Percentiles rank a stretch among this genome's conserved stretches.
Evolutionary conservation across 805 yeast genomes (phyloP).

Genomic region (Nakazawaea molendinolei): DNA sequence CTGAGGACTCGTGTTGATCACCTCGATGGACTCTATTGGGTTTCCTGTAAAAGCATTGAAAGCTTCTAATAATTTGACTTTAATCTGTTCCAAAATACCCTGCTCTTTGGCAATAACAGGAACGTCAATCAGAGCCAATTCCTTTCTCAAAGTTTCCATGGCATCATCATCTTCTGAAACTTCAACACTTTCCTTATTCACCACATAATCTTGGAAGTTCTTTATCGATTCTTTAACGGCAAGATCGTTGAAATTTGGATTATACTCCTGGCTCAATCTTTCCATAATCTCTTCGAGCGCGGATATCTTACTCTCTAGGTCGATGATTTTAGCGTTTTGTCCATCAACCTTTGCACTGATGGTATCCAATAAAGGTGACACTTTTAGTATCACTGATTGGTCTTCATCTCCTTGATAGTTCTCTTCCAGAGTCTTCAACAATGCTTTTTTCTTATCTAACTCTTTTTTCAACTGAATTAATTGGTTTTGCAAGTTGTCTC

Average conservation of each 20-base stretch:
- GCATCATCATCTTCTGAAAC: constrained; percentile 5
- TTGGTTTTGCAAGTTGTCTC: constrained; percentile 16
- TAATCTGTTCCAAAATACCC: too few relatives aligned
- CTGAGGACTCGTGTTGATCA: not conserved
- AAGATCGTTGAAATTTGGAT: constrained; percentile 79
- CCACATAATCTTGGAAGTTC: constrained; percentile 40
- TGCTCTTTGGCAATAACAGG: too few relatives aligned
- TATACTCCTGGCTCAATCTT: constrained; percentile 51
- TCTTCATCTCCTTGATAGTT: constrained; percentile 17
- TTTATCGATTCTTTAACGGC: constrained; percentile 74
- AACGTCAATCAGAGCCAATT: too few relatives aligned
- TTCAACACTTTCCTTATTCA: constrained; percentile 24
- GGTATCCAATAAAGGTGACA: constrained; percentile 5
- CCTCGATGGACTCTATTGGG: too few relatives aligned
- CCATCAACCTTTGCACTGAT: constrained; percentile 12
- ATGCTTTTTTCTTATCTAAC: constrained; percentile 22
- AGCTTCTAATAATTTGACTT: too few relatives aligned
- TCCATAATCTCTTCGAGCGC: constrained; percentile 41
- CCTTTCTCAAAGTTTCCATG: not conserved
- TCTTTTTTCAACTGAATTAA: constrained; percentile 21
- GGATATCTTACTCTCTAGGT: constrained; percentile 15
- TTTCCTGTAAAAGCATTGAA: too few relatives aligned
- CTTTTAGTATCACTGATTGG: not conserved
- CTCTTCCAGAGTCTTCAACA: constrained; percentile 22
- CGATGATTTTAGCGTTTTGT: constrained; percentile 11